Evolutionary conservation across 2,329 filamentous ascomycete genomes (phyloP), one percentile per base, ranked within the genome.

Genomic region (Xenosphaeropsis pyriputrescens): DNA sequence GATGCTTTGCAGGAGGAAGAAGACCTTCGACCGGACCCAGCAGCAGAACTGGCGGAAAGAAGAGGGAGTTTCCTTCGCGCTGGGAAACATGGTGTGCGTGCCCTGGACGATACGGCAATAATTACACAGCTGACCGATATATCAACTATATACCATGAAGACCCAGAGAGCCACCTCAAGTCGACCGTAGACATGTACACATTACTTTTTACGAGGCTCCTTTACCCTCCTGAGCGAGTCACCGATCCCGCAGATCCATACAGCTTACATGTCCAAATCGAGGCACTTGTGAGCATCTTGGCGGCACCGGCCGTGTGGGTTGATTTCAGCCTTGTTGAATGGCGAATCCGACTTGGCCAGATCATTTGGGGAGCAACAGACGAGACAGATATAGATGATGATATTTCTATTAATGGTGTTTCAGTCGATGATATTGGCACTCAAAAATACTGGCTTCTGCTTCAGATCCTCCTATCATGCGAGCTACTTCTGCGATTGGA

Each of bases 271-370:
- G 75, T 81, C 29, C 80, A 85, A 51, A 83, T 85, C 39, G 66
- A 77, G 45, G 70, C 75, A 4, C 58, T 85, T 14, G 65, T 85
- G 34, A 74, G 74, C 50, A 70, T 79, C 8, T 64, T 85, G 33
- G 71, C 69, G 1, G 60, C 72, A 6, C 67, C 75, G 38, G 77
- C 79, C 39, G 70, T 82, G 34, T 85, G 80, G 80, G 68, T 80
- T 37, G 79, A 85, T 55, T 80, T 85, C 45, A 79, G 77, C 15
- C 67, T 76, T 22, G 75, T 85, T 6, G 79, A 85, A 51, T 85
- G 79, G 79, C 69, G 80, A 29, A 79, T 85, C 41, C 67, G 78
- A 11, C 62, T 85, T 1, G 80, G 80, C 6, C 79, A 84, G 55
- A 66, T 85, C 32, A 57, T 85, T 2, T 85, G 79, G 79, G 75